Conservation (phyloP, 169 alveolate genomes). For the Eimeria maxima region DNA sequence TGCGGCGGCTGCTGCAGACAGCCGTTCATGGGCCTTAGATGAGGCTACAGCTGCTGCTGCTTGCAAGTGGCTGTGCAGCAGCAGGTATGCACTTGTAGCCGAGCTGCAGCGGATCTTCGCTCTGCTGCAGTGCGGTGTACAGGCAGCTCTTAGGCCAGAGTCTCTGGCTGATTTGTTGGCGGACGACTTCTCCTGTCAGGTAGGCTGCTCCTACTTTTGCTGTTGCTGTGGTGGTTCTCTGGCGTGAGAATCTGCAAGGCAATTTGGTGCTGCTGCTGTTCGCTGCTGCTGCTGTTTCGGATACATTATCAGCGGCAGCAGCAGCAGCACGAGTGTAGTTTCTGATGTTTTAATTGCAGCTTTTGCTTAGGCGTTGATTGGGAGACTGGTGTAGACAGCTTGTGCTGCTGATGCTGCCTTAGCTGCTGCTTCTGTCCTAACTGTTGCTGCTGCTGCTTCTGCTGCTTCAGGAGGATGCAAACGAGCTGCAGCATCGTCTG, state of each 20-base stretch:
- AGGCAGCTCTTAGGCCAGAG: slow-evolving; percentile 76
- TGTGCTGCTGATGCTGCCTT: neutral
- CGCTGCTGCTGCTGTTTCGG: slow-evolving; percentile 22
- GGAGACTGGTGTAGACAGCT: too few relatives aligned
- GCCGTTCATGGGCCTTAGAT: slow-evolving; percentile 35
- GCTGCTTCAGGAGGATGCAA: slow-evolving; percentile 80
- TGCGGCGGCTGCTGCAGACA: neutral
- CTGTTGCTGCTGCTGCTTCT: slow-evolving; percentile 33
- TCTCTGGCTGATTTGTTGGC: slow-evolving; percentile 72
- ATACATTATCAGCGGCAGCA: slow-evolving; percentile 23
- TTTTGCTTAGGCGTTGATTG: neutral
- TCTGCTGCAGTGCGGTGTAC: slow-evolving; percentile 76
- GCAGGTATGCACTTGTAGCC: slow-evolving; percentile 40
- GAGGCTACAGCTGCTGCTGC: slow-evolving; percentile 61
- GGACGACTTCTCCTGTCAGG: slow-evolving; percentile 75
- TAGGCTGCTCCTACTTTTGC: slow-evolving; percentile 29
- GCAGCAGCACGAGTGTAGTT: neutral
- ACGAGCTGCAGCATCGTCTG: slow-evolving; percentile 82
- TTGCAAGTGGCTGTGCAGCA: slow-evolving; percentile 69
- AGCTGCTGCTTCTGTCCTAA: neutral
- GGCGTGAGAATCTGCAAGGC: neutral
- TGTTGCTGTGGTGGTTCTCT: neutral
- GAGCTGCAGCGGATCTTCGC: slow-evolving; percentile 73
- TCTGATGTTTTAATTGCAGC: neutral
- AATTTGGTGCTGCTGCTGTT: neutral